phyloP scores from a whole-genome alignment of 1,284 basidiomycete species.

The Irpex lacteus region DNA sequence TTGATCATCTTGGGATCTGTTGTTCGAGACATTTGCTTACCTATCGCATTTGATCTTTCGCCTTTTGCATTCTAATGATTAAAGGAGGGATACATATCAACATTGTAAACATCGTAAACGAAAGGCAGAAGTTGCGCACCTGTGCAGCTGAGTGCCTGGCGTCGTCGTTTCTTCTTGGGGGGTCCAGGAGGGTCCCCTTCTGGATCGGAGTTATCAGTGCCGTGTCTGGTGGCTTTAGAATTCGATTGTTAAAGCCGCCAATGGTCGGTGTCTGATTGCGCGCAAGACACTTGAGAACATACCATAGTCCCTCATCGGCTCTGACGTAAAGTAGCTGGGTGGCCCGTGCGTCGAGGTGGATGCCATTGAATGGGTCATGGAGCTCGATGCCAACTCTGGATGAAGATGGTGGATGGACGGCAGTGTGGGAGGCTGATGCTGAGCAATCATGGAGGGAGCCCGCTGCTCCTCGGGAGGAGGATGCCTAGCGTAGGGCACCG shows the following conservation, averaged over 20 bases:
- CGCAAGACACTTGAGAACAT: conserved; percentile 1
- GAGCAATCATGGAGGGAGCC: conserved; percentile 7
- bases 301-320: conserved; percentile 20
- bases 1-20: background rate
- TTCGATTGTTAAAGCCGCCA: background rate
- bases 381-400: conserved; percentile 49
- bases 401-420: conserved; percentile 68
- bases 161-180: conserved; percentile 71
- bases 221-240: conserved; percentile 19
- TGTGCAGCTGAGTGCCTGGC: conserved; percentile 76
- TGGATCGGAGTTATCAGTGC: conserved; percentile 41
- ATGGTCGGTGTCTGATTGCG: background rate
- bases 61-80: conserved; percentile 49
- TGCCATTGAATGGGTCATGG: conserved; percentile 15
- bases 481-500: conserved; percentile 16
- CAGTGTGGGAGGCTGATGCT: conserved; percentile 33
- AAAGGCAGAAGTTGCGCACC: conserved; percentile 37
- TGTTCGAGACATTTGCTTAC: conserved; percentile 30
- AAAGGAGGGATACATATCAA: conserved; percentile 4
- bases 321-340: conserved; percentile 18
- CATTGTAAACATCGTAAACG: background rate
- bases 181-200: conserved; percentile 50
- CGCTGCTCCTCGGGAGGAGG: conserved; percentile 16
- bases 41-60: conserved; percentile 64
- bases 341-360: conserved; percentile 16